Base-by-base conservation (phyloP, 257 asterid genomes). In the Pogostemon cablin region DNA sequence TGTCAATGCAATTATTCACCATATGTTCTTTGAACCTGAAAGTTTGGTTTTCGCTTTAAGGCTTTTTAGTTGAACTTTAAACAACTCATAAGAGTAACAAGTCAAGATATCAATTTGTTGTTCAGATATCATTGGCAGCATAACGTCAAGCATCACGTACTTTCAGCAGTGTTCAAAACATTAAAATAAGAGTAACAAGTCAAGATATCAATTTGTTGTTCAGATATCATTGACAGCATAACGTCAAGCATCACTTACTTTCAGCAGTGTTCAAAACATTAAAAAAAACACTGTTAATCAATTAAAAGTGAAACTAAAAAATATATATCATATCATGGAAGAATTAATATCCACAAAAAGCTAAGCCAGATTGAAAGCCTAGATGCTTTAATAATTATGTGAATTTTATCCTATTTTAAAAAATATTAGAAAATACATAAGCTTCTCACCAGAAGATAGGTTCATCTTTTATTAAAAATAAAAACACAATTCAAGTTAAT, bases 381-480 rank as follows among this genome's bases (percentile, higher is more conserved):
- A 1, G 34, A 50, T 54, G 20, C 34, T 6, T 42, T 43, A 35
- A 65, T n/a, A 11, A 46, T 47, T 34, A 35, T 37, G 37, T 61
- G 38, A 41, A 20, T 49, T 57, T 44, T 57, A 5, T 57, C 12
- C n/a, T 0, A 17, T 66, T 55, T 25, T 25, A 25, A 25, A 25
- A 25, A 25, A 25, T 25, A 25, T 25, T 25, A 25, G 32, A 25
- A 25, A 25, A 25, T 20, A 47, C 20, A 54, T 41, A 65, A 12
- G 52, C 65, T 42, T 42, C 57, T 40, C 60, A 53, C 64, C 54
- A 62, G 54, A 37, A 71, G 76, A 63, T n/a, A 50, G 11, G 49
- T 67, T 56, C 57, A 49, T 42, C 65, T 60, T n/a, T 38, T 34
- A 62, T 40, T 48, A 9, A 50, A 6, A 72, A 38, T 6, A 68